Evolutionary conservation across 768 basidiomycete genomes (phyloP).

Genomic region (Psilocybe subaeruginosa): DNA sequence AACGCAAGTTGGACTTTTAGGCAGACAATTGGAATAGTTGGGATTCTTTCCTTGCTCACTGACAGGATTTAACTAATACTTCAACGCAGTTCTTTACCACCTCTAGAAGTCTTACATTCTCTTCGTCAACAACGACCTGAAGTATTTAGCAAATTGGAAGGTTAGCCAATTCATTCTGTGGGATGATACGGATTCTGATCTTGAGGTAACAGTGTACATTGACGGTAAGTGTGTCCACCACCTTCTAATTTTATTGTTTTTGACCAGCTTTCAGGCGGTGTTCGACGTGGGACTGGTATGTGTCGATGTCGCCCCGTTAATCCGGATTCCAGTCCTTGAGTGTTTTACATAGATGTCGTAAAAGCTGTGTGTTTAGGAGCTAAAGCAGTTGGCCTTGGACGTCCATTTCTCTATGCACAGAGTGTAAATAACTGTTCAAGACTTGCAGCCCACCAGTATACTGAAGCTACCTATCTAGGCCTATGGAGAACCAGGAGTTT

Average conservation of each 20-base stretch:
- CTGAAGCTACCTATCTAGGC: slow-evolving; percentile 46
- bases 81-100: slow-evolving; percentile 65
- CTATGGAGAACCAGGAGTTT: slow-evolving; percentile 73
- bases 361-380: slow-evolving; percentile 93
- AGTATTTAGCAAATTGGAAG: slow-evolving; percentile 22
- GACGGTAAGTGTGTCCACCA: slow-evolving; percentile 55
- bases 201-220: slow-evolving; percentile 65
- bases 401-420: slow-evolving; percentile 86
- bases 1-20: slow-evolving; percentile 31
- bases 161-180: background rate
- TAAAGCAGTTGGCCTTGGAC: slow-evolving; percentile 82
- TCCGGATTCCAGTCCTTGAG: background rate
- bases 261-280: slow-evolving; percentile 43
- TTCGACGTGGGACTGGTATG: slow-evolving; percentile 77
- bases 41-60: slow-evolving; percentile 18
- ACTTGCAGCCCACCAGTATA: background rate
- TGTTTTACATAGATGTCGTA: slow-evolving; percentile 60
- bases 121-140: slow-evolving; percentile 55
- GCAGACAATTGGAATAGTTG: slow-evolving; percentile 83
- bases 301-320: background rate
- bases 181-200: slow-evolving; percentile 8
- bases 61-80: slow-evolving; percentile 22
- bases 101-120: slow-evolving; percentile 77
- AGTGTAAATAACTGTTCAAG: slow-evolving; percentile 51
- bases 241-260: background rate